Base-by-base conservation (phyloP, 1,139 yeast genomes). In the Scheffersomyces titani region DNA sequence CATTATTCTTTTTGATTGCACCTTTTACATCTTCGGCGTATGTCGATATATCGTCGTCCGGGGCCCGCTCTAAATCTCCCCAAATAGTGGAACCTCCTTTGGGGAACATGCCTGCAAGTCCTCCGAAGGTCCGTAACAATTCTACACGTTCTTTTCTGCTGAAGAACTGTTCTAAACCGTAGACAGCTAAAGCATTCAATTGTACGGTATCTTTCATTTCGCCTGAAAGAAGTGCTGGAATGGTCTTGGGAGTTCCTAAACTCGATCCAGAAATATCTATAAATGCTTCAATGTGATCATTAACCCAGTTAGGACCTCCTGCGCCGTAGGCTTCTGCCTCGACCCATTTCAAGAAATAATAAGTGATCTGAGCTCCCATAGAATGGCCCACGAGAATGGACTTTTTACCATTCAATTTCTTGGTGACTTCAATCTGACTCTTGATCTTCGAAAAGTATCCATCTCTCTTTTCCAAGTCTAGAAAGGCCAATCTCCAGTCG, bases 161-260 rank as follows among this genome's bases (percentile, higher is more conserved):
- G 71, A 94, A 92, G 74, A 93, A 96, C 73, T 90, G 92, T 68
- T 94, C 99, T 57, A 94, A 80, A 1, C 98, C 99, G 66, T 92
- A 92, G 60, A 93, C 92, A 0, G 99, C 99, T 62, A 94, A 76
- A 1, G 96, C 89, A 70, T 94, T 94, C 69, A 94, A 79, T 67
- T 94, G 97, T 30, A 96, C 96, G 0, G 99, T 94, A 70, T 94
- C 99, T 71, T 88, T 91, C 99, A 96, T 94, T 74, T 94, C 99
- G 24, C 99, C 99, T 19, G 97, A 91, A 20, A 96, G 74, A 59
- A 94, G 77, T 0, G 98, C 98, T 0, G 97, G 92, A 44, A 92
- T 84, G 0, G 97, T 89, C 71, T 94, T 94, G 1, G 99, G 99
- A 0, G 98, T 92, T 1, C 99, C 99, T 56, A 94, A 78, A 55